phyloP scores from a whole-genome alignment of 1,139 yeast genomes.

The Candida freyschussii region DNA sequence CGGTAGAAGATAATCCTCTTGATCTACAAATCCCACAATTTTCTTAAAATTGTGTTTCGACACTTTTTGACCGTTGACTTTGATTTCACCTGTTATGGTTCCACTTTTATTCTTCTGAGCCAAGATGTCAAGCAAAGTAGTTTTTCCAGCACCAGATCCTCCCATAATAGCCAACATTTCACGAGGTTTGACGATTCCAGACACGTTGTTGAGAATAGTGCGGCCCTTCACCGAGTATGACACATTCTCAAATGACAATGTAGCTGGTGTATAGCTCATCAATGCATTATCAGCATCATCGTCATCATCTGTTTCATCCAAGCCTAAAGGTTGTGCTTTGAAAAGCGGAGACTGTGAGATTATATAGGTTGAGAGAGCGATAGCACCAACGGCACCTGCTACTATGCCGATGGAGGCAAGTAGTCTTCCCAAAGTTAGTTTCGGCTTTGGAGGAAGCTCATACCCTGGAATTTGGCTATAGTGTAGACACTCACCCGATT shows the following conservation, averaged over 20 bases:
- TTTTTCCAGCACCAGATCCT: slow-evolving; percentile 97
- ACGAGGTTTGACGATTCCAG: slow-evolving; percentile 79
- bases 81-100: slow-evolving; percentile 53
- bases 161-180: slow-evolving; percentile 96
- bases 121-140: slow-evolving; percentile 83
- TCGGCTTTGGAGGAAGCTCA: slow-evolving; percentile 55
- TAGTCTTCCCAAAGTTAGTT: slow-evolving; percentile 45
- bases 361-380: slow-evolving; percentile 41
- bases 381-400: slow-evolving; percentile 34
- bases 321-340: slow-evolving; percentile 30
- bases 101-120: slow-evolving; percentile 89
- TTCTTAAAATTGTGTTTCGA: slow-evolving; percentile 47
- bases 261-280: slow-evolving; percentile 66
- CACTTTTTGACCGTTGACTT: slow-evolving; percentile 60
- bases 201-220: slow-evolving; percentile 53
- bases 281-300: slow-evolving; percentile 42
- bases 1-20: slow-evolving; percentile 86
- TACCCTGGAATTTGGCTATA: slow-evolving; percentile 92
- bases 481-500: slow-evolving; percentile 88
- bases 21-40: slow-evolving; percentile 94
- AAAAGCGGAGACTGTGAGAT: slow-evolving; percentile 65
- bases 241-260: slow-evolving; percentile 70
- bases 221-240: slow-evolving; percentile 56
- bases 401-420: slow-evolving; percentile 39
- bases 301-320: slow-evolving; percentile 31